Base-by-base conservation (phyloP, 2,329 filamentous ascomycete genomes). In the Cladosporium oxysporum region DNA sequence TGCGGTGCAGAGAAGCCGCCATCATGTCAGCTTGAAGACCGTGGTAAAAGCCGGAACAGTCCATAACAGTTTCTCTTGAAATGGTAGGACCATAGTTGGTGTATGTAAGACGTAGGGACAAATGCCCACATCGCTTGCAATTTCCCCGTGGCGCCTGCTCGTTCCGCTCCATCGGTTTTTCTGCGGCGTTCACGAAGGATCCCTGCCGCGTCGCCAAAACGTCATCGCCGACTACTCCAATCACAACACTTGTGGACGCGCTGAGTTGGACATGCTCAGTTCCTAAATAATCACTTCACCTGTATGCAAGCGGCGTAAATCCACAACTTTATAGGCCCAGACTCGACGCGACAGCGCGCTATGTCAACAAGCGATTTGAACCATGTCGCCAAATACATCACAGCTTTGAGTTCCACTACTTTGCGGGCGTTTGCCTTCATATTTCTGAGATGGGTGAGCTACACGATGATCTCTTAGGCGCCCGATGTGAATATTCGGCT, bases 401-500 rank as follows among this genome's bases (percentile, higher is more conserved):
- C 71, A n/a, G 68, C 69, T 28, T 53, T 69, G 21, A 75, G 72
- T 66, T 76, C 74, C 1, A 58, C 70, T 2, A 58, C 68, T 8
- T 50, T 77, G 28, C 66, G 75, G 21, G n/a, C 70, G 4, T 60
- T 66, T 63, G 69, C 75, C 18, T 78, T 74, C 67, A 66, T 77
- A 61, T 78, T 78, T 64, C 67, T 78, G 29, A 67, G 76, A 72
- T 78, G 76, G 76, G 76, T 77, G 69, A 67, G 41, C 8, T 47
- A 47, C 41, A 47, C n/a, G n/a, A 47, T 47, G 41, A 47, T 47
- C 41, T 47, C 5, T 47, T 21, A 47, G 41, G 41, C 41, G 41
- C 41, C 41, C 41, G 1, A 23, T 23, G 8, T 47, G 41, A 23
- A 47, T 21, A 12, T 0, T 8, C 8, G 62, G 70, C 66, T 14